phyloP scores from a whole-genome alignment of 805 yeast genomes.

The Sporopachydermia quercuum region DNA sequence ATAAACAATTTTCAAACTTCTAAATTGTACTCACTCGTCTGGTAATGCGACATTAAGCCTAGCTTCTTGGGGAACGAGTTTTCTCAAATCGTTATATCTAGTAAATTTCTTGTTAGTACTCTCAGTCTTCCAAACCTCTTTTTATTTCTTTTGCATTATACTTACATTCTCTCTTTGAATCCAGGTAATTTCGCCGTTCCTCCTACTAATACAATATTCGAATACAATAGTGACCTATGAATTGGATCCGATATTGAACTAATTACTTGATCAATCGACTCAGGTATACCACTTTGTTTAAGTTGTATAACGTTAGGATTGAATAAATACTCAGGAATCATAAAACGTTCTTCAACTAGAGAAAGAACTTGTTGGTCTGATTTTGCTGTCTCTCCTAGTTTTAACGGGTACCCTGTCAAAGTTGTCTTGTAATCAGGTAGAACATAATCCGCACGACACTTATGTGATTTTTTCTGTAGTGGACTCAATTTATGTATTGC shows the following conservation, averaged over 20 bases:
- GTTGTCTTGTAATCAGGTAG: slow-evolving; percentile 81
- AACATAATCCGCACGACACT: slow-evolving; percentile 47
- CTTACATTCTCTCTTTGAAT: slow-evolving; percentile 39
- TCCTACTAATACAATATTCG: slow-evolving; percentile 71
- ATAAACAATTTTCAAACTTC: no score
- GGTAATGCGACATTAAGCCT: slow-evolving; percentile 17
- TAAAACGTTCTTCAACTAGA: slow-evolving; percentile 73
- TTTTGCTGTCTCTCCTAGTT: slow-evolving; percentile 15
- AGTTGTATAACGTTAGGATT: slow-evolving; percentile 75
- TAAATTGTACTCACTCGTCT: slow-evolving; percentile 14
- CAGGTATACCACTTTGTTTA: slow-evolving; percentile 65
- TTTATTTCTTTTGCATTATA: background rate
- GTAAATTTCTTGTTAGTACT: background rate
- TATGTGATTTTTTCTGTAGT: slow-evolving; percentile 16
- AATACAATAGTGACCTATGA: slow-evolving; percentile 52
- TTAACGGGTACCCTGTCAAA: slow-evolving; percentile 45
- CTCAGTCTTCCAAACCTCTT: no score
- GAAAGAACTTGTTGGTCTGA: slow-evolving; percentile 49
- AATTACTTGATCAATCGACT: slow-evolving; percentile 53
- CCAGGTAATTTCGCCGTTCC: slow-evolving; percentile 68
- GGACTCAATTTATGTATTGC: slow-evolving; percentile 16
- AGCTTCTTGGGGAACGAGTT: slow-evolving; percentile 19
- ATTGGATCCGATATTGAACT: slow-evolving; percentile 56
- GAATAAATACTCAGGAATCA: slow-evolving; percentile 74
- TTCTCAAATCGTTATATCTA: slow-evolving; percentile 16